Percentiles rank a stretch among this genome's conserved stretches.
Conservation (phyloP, 345 rosid species). For the Camelina laxa region DNA sequence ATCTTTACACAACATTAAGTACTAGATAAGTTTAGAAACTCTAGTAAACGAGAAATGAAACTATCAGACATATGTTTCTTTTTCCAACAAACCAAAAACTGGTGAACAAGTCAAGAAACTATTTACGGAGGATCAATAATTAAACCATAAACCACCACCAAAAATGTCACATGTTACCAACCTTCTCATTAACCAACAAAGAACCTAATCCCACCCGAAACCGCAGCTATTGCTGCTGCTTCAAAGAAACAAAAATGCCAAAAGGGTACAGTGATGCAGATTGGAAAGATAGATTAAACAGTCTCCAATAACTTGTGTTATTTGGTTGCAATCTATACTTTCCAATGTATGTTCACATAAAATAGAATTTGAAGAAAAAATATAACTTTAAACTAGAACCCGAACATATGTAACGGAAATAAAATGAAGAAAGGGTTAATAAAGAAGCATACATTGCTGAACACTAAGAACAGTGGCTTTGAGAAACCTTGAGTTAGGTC, state of each 20-base stretch:
- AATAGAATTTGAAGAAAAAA: background rate
- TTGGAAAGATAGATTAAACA: background rate
- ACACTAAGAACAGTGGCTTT: conserved; percentile 92
- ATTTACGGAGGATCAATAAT: background rate
- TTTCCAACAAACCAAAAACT: background rate
- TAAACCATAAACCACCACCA: background rate
- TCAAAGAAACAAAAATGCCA: background rate
- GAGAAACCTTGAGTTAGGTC: conserved; percentile 89
- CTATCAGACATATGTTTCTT: background rate
- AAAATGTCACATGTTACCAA: background rate
- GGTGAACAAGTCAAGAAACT: background rate
- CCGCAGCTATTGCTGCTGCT: background rate
- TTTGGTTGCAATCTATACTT: background rate
- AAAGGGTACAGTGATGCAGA: background rate
- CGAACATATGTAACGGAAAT: background rate
- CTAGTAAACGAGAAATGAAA: background rate
- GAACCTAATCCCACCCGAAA: conserved; percentile 8
- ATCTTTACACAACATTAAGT: background rate
- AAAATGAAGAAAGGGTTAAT: background rate
- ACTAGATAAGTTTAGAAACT: background rate
- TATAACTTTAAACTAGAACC: background rate
- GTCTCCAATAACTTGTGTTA: background rate
- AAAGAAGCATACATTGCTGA: conserved; percentile 65
- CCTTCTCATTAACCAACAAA: conserved; percentile 7
- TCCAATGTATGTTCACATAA: background rate